Base-by-base conservation (phyloP, 306 rosid genomes). In the Quercus glauca region DNA sequence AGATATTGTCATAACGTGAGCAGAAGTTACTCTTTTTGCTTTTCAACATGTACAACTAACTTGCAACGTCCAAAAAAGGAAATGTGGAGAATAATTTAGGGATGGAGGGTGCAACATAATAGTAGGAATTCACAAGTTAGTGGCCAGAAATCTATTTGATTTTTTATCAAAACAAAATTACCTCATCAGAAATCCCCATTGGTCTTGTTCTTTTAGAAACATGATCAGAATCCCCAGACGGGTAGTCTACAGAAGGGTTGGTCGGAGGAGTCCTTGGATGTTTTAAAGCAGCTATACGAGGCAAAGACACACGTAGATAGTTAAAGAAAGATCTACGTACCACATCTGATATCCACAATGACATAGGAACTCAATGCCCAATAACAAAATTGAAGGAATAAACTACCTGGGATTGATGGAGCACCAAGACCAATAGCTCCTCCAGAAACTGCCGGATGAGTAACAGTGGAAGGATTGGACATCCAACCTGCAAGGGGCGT, bases 401-500 rank as follows among this genome's bases (percentile, higher is more conserved):
- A 7, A 43, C 37, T 85, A 95, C 99, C 97, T 19, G 99, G 91
- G 59, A 95, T 95, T 2, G 99, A 95, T 75, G 99, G 98, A 85
- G 89, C 92, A 82, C 97, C 97, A 20, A 95, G 98, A 88, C 97
- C 98, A 75, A 95, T 95, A 79, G 91, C 92, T 83, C 91, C 99
- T 67, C 93, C 97, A 74, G 99, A 90, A 80, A 93, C 97, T 6
- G 96, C 91, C 26, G 96, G 85, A 85, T 95, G 97, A 41, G 94
- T 86, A 70, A 93, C 96, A 28, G 96, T 86, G n/a, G 96, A 86
- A 76, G 99, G 92, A 87, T 91, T 95, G 78, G 99, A 91, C 99
- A 95, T 95, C 99, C 99, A 95, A 84, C 99, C 98, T 14, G 99
- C 99, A 69, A 92, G 87, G 73, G 97, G 97, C 35, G 93, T 74